phyloP scores from a whole-genome alignment of 352 stramenopile species.

The Phytophthora chlamydospora region DNA sequence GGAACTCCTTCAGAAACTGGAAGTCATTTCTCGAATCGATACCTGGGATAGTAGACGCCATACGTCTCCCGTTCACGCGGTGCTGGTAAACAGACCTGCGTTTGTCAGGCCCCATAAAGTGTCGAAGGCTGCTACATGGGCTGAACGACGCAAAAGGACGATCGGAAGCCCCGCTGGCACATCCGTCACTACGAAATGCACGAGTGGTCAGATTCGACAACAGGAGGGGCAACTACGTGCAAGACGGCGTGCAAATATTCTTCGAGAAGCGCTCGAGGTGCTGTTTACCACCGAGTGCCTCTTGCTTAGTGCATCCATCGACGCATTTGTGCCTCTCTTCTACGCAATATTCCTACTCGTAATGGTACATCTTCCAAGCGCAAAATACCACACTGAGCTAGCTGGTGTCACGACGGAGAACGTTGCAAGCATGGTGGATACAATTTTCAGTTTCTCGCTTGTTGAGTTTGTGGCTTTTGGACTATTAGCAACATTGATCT shows the following conservation, averaged over 20 bases:
- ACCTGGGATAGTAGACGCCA: not conserved
- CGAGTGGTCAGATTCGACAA: not conserved
- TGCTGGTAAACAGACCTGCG: not conserved
- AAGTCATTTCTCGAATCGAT: no score
- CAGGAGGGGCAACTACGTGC: not conserved
- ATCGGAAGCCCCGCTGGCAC: not conserved
- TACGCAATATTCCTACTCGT: constrained; percentile 33
- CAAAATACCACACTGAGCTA: constrained; percentile 42
- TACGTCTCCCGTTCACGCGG: not conserved
- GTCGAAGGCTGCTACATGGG: constrained; percentile 3
- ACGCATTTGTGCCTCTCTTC: constrained; percentile 40
- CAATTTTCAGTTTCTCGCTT: not conserved
- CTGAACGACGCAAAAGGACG: not conserved
- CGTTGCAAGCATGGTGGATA: constrained; percentile 10
- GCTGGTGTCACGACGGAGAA: constrained; percentile 10
- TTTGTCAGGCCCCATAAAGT: constrained; percentile 5
- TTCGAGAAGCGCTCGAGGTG: constrained; percentile 20
- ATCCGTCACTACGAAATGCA: not conserved
- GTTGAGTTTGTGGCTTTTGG: constrained; percentile 2
- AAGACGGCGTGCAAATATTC: not conserved
- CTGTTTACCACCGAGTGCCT: constrained; percentile 44
- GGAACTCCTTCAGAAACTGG: no score
- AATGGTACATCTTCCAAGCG: constrained; percentile 32
- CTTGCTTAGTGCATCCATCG: constrained; percentile 37
- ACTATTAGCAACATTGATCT: not conserved